phyloP scores from a whole-genome alignment of 352 stramenopile species.

The Stramenopiles sp. region DNA sequence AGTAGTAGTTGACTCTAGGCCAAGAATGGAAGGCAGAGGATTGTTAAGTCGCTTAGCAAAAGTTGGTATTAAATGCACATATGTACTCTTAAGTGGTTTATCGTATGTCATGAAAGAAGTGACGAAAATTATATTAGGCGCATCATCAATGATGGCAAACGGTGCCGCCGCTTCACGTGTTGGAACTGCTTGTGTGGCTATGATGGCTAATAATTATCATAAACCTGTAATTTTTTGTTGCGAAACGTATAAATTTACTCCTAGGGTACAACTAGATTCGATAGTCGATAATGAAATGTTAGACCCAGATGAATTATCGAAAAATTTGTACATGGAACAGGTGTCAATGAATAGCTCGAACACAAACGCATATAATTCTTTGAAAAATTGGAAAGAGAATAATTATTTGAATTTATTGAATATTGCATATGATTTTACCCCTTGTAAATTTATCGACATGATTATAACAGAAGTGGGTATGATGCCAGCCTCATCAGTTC shows the following conservation, averaged over 20 bases:
- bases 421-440: conserved; percentile 85
- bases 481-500: conserved; percentile 86
- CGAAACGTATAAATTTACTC: conserved; percentile 93
- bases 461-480: conserved; percentile 93
- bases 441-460: conserved; percentile 81
- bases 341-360: conserved; percentile 3
- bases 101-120: conserved; percentile 86
- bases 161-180: conserved; percentile 66
- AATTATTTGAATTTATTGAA: conserved; percentile 49
- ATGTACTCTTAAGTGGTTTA: conserved; percentile 78
- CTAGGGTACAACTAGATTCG: conserved; percentile 86
- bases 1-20: conserved; percentile 75
- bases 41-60: conserved; percentile 42
- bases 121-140: conserved; percentile 82
- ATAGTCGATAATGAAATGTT: conserved; percentile 92
- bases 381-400: conserved; percentile 50
- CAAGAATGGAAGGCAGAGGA: conserved; percentile 51
- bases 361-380: conserved; percentile 50
- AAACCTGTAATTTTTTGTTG: conserved; percentile 89
- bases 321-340: conserved; percentile 30
- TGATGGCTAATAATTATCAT: conserved; percentile 65
- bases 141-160: conserved; percentile 82
- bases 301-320: conserved; percentile 64
- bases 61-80: conserved; percentile 57
- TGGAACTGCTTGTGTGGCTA: conserved; percentile 69